phyloP scores from a whole-genome alignment of 345 rosid genomes.

The Gossypium ekmanianum region DNA sequence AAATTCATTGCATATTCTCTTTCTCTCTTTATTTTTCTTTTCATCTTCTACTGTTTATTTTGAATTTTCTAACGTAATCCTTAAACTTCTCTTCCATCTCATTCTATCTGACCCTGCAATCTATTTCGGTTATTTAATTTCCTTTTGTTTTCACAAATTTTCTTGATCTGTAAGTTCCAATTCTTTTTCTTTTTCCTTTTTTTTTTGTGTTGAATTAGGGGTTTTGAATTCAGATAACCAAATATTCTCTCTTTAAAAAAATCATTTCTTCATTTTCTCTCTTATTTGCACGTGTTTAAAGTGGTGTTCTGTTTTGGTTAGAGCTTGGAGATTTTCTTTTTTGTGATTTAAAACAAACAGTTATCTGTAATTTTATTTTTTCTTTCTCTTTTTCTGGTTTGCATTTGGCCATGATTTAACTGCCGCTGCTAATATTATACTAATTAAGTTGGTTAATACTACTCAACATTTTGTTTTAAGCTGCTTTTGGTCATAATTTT shows the following conservation, averaged over 20 bases:
- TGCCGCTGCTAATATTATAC: too few species aligned
- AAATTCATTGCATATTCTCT: conserved; percentile 13
- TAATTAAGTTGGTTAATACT: conserved; percentile 20
- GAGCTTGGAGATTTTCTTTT: neutral
- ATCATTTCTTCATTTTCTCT: neutral
- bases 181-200: neutral
- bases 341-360: neutral
- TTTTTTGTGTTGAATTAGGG: neutral
- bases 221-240: neutral
- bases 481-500: neutral
- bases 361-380: neutral
- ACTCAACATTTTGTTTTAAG: conserved; percentile 20
- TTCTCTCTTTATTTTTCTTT: neutral
- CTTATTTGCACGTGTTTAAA: neutral
- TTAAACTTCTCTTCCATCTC: neutral
- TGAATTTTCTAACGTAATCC: neutral
- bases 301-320: neutral
- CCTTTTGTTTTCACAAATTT: neutral
- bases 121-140: neutral
- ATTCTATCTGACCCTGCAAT: conserved; percentile 1
- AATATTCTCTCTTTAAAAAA: neutral
- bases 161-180: conserved; percentile 20
- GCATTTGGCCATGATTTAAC: neutral
- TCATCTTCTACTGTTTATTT: neutral
- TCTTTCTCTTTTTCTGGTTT: neutral